Base-by-base conservation (phyloP, 148 eudicot genomes). In the Linanthus parryae region DNA sequence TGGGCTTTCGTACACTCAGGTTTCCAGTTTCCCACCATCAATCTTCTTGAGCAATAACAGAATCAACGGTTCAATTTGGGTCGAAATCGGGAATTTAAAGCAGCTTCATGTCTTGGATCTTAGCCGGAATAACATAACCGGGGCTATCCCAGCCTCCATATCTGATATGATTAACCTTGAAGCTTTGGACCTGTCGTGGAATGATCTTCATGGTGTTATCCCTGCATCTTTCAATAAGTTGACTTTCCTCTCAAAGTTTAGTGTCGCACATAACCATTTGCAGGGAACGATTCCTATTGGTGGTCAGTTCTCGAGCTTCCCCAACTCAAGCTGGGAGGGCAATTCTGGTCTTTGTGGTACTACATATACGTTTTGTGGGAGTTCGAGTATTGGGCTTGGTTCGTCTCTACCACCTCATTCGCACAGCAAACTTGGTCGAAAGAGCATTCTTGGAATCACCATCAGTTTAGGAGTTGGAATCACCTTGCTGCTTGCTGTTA, bases 331-430 rank as follows among this genome's bases (percentile, higher is more conserved):
- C 72, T 89, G 75, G 30, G 97, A 82, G 44, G 95, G 91, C 4
- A 89, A 89, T 63, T 62, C 65, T 21, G 97, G 85, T 37, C 95
- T 89, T 72, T 90, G 95, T 58, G 92, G 97, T n/a, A 62, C 58
- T 62, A 58, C 73, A 20, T 34, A 65, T 14, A 63, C 77, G 56
- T 68, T 81, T 28, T 90, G 95, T 58, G 43, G 35, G 30, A 27
- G 3, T 19, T 44, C 1, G 10, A 33, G 27, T 5, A n/a, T n/a
- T n/a, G n/a, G n/a, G n/a, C 36, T 34, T 63, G 18, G 34, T 37
- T 69, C 59, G 29, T 13, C 10, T 26, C 69, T 16, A 22, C 70
- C 64, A 0, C n/a, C n/a, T n/a, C n/a, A n/a, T n/a, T n/a, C n/a
- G n/a, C 28, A 24, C 19, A 24, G 17, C 9, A 68, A 74, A 40